A percentile compares a stretch with the other conserved stretches of the same genome.
These are phyloP conservation scores for Ophiocordyceps australis DNA, from an alignment of 2,329 filamentous ascomycete species.

Conservation along the genomic window DNA sequence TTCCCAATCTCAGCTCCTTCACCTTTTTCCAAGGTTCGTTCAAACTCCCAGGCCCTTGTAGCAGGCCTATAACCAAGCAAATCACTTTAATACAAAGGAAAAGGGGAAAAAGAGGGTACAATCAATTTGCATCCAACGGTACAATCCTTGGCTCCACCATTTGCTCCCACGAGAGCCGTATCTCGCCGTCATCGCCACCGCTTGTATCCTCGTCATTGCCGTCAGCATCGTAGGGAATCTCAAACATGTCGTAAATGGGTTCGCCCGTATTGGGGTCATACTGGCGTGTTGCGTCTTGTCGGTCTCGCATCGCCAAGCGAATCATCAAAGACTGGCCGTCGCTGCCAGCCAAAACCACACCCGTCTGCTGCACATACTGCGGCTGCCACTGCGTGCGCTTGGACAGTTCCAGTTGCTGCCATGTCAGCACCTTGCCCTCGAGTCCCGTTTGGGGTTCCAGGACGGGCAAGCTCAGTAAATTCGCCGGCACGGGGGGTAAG, in stretches of 20 bases:
- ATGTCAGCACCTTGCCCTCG: constrained; percentile 47
- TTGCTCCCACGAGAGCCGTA: constrained; percentile 40
- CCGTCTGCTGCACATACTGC: constrained; percentile 44
- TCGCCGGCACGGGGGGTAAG: constrained; percentile 40
- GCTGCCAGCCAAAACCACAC: constrained; percentile 37
- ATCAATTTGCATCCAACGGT: too few relatives aligned
- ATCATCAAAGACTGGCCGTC: constrained; percentile 36
- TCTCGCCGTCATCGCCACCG: constrained; percentile 40
- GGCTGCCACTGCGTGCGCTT: constrained; percentile 49
- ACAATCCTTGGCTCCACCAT: constrained; percentile 51
- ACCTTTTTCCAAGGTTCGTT: too few relatives aligned
- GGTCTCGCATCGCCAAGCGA: constrained; percentile 51
- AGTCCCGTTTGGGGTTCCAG: constrained; percentile 29
- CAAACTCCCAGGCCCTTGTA: too few relatives aligned
- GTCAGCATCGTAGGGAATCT: constrained; percentile 47
- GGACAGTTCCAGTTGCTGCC: constrained; percentile 45
- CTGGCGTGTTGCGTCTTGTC: constrained; percentile 34
- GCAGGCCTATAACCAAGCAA: too few relatives aligned
- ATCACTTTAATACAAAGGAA: too few relatives aligned
- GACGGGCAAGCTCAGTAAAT: constrained; percentile 31
- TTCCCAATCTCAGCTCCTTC: too few relatives aligned
- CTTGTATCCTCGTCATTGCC: constrained; percentile 41
- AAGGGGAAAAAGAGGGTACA: too few relatives aligned
- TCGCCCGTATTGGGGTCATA: constrained; percentile 52
- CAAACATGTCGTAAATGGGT: constrained; percentile 61